Evolutionary conservation across 352 stramenopile genomes (phyloP).

Genomic region (Phytophthora quininea): DNA sequence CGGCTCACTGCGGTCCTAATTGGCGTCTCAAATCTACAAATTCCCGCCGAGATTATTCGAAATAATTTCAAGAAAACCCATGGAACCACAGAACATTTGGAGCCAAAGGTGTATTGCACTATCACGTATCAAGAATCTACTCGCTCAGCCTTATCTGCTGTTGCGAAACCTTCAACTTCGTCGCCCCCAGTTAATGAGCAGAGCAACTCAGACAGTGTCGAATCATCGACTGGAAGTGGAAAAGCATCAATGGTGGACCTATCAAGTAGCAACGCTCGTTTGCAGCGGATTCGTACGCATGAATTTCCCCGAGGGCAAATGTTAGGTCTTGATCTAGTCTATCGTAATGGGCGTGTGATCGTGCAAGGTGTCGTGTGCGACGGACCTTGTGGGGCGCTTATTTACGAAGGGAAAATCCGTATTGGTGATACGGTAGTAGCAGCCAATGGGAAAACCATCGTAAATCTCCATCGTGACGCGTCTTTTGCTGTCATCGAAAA

Average conservation of each 20-base stretch:
- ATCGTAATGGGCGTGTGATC: slow-evolving; percentile 73
- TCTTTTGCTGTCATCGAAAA: slow-evolving; percentile 81
- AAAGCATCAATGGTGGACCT: slow-evolving; percentile 11
- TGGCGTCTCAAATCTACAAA: slow-evolving; percentile 74
- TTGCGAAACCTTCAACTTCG: slow-evolving; percentile 49
- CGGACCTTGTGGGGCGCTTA: slow-evolving; percentile 58
- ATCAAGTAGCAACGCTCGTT: slow-evolving; percentile 28
- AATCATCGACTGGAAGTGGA: slow-evolving; percentile 1
- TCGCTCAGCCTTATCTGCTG: slow-evolving; percentile 68
- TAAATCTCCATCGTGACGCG: slow-evolving; percentile 81
- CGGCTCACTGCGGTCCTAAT: slow-evolving; percentile 76
- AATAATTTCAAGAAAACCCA: slow-evolving; percentile 46
- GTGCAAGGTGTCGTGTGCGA: slow-evolving; percentile 80
- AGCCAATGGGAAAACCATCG: slow-evolving; percentile 79
- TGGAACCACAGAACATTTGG: slow-evolving; percentile 30
- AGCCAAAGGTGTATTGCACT: slow-evolving; percentile 84
- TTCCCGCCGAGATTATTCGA: slow-evolving; percentile 43
- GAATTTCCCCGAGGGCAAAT: slow-evolving; percentile 53
- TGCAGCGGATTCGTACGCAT: slow-evolving; percentile 68
- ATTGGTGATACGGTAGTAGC: slow-evolving; percentile 86
- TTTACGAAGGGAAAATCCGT: slow-evolving; percentile 70
- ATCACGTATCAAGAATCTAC: slow-evolving; percentile 82
- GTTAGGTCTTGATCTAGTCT: slow-evolving; percentile 85
- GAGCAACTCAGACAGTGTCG: slow-evolving; percentile 18
- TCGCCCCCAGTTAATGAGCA: slow-evolving; percentile 16